phyloP scores from a whole-genome alignment of 352 stramenopile genomes.

The Phytophthora crassamura region DNA sequence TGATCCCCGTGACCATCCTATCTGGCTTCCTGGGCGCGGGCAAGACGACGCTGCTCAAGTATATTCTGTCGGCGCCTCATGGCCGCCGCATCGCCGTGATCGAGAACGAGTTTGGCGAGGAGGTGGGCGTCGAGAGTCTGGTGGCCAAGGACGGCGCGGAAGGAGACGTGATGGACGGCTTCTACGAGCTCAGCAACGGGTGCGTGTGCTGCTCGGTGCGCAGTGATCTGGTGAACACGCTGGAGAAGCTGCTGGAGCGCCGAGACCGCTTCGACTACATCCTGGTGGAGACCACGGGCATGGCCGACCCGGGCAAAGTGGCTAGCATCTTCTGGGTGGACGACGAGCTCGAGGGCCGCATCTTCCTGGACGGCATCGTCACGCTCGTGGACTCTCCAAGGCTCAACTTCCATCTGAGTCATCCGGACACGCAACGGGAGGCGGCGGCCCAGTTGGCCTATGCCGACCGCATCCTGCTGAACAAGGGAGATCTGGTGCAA shows the following conservation, averaged over 20 bases:
- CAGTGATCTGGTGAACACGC: slow-evolving; percentile 88
- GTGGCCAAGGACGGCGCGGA: slow-evolving; percentile 78
- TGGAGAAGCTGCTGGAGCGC: slow-evolving; percentile 84
- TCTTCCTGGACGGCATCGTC: slow-evolving; percentile 96
- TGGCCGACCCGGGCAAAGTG: slow-evolving; percentile 95
- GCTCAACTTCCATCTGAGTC: slow-evolving; percentile 81
- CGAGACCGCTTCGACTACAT: slow-evolving; percentile 92
- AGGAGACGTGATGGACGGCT: slow-evolving; percentile 77
- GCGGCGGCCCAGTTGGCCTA: slow-evolving; percentile 97
- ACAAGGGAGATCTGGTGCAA: slow-evolving; percentile 97
- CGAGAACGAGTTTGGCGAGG: slow-evolving; percentile 99
- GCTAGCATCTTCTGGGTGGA: slow-evolving; percentile 97
- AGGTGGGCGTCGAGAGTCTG: slow-evolving; percentile 95
- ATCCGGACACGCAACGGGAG: slow-evolving; percentile 72
- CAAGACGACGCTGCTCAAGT: slow-evolving; percentile 98
- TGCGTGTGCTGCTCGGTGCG: slow-evolving; percentile 98
- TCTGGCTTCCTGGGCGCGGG: slow-evolving; percentile 96
- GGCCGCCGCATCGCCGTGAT: slow-evolving; percentile 97
- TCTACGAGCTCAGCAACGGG: slow-evolving; percentile 97
- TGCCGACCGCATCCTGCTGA: slow-evolving; percentile 98
- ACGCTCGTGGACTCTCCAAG: slow-evolving; percentile 97
- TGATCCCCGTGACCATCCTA: slow-evolving; percentile 94
- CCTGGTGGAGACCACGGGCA: slow-evolving; percentile 94
- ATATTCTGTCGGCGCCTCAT: slow-evolving; percentile 94
- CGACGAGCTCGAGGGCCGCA: slow-evolving; percentile 87